Conservation (phyloP, 306 rosid genomes). For the Cyclanthera cordifolia region DNA sequence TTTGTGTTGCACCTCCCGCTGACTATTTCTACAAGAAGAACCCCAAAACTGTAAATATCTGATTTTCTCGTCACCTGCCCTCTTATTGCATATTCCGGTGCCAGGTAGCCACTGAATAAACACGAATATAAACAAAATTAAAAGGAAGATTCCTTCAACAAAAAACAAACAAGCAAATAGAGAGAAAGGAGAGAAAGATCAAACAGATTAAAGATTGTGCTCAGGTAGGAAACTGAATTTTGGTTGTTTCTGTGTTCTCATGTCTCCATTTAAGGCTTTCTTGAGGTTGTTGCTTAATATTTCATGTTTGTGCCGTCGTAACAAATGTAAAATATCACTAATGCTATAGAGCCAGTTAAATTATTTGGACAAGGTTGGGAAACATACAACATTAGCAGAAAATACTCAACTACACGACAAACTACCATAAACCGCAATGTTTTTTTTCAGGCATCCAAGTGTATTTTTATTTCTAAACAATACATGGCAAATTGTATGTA, state of each 20-base stretch:
- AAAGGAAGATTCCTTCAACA: not conserved
- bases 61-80: slow-evolving; percentile 78
- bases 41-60: slow-evolving; percentile 86
- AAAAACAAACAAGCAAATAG: not conserved
- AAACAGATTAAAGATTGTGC: not conserved
- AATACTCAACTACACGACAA: no score
- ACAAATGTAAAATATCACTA: no score
- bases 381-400: not conserved
- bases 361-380: not conserved
- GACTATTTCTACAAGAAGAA: slow-evolving; percentile 73
- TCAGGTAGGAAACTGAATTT: not conserved
- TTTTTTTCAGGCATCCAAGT: not conserved
- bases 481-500: not conserved
- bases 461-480: not conserved
- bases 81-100: slow-evolving; percentile 89
- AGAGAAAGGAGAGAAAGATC: not conserved
- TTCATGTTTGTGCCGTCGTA: no score
- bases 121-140: slow-evolving; percentile 4
- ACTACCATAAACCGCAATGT: not conserved
- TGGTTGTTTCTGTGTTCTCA: no score
- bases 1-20: slow-evolving; percentile 80
- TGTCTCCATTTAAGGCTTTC: not conserved
- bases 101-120: slow-evolving; percentile 74
- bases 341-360: no score
- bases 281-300: not conserved